Conservation (phyloP, 2,329 filamentous ascomycete genomes). For the Alternaria metachromatica region DNA sequence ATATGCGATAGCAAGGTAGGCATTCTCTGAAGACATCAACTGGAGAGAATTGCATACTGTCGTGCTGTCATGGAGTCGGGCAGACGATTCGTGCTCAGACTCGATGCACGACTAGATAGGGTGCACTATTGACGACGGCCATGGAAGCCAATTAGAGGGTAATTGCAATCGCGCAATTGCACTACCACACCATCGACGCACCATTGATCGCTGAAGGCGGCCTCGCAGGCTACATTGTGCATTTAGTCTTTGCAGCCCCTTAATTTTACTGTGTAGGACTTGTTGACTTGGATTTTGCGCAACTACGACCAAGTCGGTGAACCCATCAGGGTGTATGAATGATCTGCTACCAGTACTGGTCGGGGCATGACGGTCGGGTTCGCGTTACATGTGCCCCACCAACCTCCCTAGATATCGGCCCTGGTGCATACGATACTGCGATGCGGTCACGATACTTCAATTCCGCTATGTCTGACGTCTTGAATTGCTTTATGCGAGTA, state of each 20-base stretch:
- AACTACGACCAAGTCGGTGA: not conserved
- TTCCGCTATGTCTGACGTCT: not conserved
- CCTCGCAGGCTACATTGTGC: slow-evolving; percentile 1
- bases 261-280: not conserved
- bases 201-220: slow-evolving; percentile 1
- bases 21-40: not conserved
- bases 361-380: slow-evolving; percentile 3
- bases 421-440: not conserved
- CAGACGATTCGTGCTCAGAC: not conserved
- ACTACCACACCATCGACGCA: not conserved
- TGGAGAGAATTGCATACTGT: slow-evolving; percentile 1
- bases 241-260: not conserved
- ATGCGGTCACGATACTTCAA: not conserved
- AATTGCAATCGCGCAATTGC: slow-evolving; percentile 16
- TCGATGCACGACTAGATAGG: slow-evolving; percentile 5
- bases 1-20: not conserved
- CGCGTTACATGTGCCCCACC: slow-evolving; percentile 9
- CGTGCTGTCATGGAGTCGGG: not conserved
- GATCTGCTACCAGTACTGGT: not conserved
- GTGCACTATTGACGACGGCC: slow-evolving; percentile 7
- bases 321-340: not conserved
- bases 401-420: not conserved
- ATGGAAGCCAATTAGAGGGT: slow-evolving; percentile 3
- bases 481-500: not conserved
- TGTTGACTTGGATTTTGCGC: not conserved